Conservation (phyloP, 305 asterid species). For the Fraxinus paxiana region DNA sequence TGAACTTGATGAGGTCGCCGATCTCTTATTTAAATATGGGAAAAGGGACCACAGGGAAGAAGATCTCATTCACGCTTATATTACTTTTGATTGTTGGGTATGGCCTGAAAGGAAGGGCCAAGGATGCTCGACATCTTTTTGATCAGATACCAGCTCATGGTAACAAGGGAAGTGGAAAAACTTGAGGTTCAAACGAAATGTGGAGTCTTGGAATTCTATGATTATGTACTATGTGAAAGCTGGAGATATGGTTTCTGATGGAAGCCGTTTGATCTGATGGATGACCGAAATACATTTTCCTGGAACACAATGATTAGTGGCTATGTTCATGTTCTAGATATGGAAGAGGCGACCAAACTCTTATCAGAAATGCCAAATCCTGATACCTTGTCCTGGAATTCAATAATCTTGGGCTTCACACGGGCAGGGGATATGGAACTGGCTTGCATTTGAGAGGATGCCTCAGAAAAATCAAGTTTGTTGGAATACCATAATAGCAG, state of each 20-base stretch:
- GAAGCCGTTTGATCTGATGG: conserved; percentile 62
- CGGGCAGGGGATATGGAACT: conserved; percentile 46
- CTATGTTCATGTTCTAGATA: conserved; percentile 48
- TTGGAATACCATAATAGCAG: conserved; percentile 55
- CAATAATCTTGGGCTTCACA: conserved; percentile 50
- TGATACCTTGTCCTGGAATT: conserved; percentile 67
- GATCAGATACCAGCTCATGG: conserved; percentile 23
- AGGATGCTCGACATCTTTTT: conserved; percentile 62
- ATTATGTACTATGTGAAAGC: conserved; percentile 70
- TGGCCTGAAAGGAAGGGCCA: conserved; percentile 62
- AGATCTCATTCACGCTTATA: conserved; percentile 62
- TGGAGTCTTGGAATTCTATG: conserved; percentile 80
- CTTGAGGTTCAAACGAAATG: conserved; percentile 44
- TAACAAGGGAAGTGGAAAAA: conserved; percentile 15
- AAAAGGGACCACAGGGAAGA: conserved; percentile 21
- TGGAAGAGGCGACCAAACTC: conserved; percentile 56
- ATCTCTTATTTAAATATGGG: conserved; percentile 39
- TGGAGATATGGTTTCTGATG: conserved; percentile 50
- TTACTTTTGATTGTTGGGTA: conserved; percentile 77
- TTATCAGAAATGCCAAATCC: conserved; percentile 58
- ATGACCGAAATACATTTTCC: conserved; percentile 45
- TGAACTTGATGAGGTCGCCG: conserved; percentile 57
- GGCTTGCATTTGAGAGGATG: conserved; percentile 57
- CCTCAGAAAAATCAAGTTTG: conserved; percentile 57
- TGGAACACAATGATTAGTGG: conserved; percentile 81